A percentile compares a stretch with the other conserved stretches of the same genome.
Evolutionary conservation across 306 rosid genomes (phyloP).

Genomic region (Dryas alaskensis): DNA sequence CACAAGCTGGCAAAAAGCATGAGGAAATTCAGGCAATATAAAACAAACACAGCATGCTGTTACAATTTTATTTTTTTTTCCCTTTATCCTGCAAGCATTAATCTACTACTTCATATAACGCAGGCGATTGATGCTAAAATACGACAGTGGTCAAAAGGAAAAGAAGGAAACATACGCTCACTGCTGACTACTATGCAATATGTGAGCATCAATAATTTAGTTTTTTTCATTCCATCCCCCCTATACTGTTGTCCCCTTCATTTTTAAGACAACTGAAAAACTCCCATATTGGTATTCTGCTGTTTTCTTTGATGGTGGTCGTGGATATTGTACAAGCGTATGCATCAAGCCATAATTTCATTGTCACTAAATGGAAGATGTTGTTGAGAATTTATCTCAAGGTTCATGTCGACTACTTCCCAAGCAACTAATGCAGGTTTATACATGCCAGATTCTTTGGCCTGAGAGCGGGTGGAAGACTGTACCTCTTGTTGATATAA

Average conservation of each 20-base stretch:
- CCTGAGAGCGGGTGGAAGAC: conserved; percentile 89
- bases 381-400: neutral
- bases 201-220: conserved; percentile 39
- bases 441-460: conserved; percentile 74
- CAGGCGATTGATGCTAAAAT: conserved; percentile 74
- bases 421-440: conserved; percentile 14
- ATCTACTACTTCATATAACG: conserved; percentile 24
- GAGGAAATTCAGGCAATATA: conserved; percentile 60
- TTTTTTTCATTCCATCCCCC: neutral
- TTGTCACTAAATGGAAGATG: neutral
- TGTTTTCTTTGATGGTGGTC: neutral
- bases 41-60: conserved; percentile 5
- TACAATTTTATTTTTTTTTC: neutral
- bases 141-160: conserved; percentile 81
- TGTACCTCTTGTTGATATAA: conserved; percentile 86
- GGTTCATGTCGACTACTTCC: conserved; percentile 1
- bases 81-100: neutral
- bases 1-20: conserved; percentile 24
- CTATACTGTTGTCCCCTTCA: neutral
- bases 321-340: neutral
- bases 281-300: neutral
- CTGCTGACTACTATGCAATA: conserved; percentile 81
- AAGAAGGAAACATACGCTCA: conserved; percentile 93
- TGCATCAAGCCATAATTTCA: neutral
- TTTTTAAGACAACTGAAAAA: neutral